Percentiles rank a stretch among this genome's conserved stretches.
Conservation (phyloP, 371 early-diverging fungal genomes). For the Syncephalis plumigaleata region DNA sequence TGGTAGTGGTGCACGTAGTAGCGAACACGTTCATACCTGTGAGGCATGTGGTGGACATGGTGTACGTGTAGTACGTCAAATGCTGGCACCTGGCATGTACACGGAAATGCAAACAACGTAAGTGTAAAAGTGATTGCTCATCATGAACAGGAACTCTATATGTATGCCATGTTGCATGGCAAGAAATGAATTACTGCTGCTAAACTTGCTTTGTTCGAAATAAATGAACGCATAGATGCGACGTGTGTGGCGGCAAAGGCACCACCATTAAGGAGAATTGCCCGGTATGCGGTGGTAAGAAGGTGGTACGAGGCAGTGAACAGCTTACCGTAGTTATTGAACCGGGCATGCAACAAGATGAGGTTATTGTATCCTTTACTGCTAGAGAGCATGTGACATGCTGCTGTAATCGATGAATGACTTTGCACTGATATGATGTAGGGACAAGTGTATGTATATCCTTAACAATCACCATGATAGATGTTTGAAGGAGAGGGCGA, state of each 20-base stretch:
- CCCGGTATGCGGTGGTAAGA: slow-evolving; percentile 64
- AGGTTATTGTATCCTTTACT: slow-evolving; percentile 52
- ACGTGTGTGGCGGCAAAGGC: slow-evolving; percentile 79
- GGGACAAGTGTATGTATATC: background rate
- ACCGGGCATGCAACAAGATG: slow-evolving; percentile 73
- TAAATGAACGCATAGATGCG: slow-evolving; percentile 31
- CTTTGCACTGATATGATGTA: background rate
- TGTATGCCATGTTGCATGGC: no score
- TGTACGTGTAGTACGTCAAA: slow-evolving; percentile 57
- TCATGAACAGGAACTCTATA: no score
- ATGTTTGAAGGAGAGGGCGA: slow-evolving; percentile 82
- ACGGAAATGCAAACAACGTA: slow-evolving; percentile 82
- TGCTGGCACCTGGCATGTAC: slow-evolving; percentile 81
- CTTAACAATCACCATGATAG: no score
- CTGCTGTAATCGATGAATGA: no score
- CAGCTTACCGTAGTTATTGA: slow-evolving; percentile 66
- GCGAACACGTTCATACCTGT: slow-evolving; percentile 74
- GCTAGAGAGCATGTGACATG: background rate
- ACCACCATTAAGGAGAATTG: slow-evolving; percentile 64
- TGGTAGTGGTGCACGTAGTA: slow-evolving; percentile 77
- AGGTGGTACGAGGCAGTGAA: slow-evolving; percentile 68
- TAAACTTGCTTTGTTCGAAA: background rate
- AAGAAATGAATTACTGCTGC: no score
- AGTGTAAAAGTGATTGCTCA: no score
- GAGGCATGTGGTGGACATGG: slow-evolving; percentile 65